These are phyloP conservation scores for Vitis labrusca DNA, from an alignment of 164 flowering plant genomes.

Conservation along the genomic window DNA sequence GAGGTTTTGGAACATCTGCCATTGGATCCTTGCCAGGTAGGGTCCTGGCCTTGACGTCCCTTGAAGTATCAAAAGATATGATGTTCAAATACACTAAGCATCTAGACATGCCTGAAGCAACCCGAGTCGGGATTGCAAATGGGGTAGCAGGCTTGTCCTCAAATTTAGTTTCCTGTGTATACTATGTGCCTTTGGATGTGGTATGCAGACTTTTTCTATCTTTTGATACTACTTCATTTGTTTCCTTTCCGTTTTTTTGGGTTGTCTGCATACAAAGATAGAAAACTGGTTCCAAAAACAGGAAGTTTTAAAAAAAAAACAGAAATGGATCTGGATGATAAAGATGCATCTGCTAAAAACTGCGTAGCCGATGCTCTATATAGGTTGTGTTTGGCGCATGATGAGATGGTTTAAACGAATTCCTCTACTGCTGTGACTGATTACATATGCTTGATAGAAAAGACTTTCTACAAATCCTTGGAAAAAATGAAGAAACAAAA, in stretches of 20 bases:
- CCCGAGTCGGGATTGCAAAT: slow-evolving; percentile 69
- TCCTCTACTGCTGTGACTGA: neutral
- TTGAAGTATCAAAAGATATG: slow-evolving; percentile 71
- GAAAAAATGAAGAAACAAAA: no score
- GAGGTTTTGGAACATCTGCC: slow-evolving; percentile 83
- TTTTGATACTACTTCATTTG: neutral
- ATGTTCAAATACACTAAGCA: slow-evolving; percentile 50
- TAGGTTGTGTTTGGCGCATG: neutral
- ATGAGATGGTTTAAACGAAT: neutral
- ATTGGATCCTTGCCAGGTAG: slow-evolving; percentile 81
- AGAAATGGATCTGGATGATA: no score
- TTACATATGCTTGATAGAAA: neutral
- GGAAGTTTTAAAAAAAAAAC: neutral
- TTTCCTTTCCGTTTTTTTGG: neutral
- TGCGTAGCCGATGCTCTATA: neutral
- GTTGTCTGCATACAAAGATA: neutral
- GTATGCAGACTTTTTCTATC: slow-evolving; percentile 31
- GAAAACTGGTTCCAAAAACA: neutral
- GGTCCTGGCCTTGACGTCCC: slow-evolving; percentile 62
- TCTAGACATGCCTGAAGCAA: slow-evolving; percentile 61
- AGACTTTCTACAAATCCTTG: no score
- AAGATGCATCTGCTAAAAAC: neutral
- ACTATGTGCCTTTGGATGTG: slow-evolving; percentile 88
- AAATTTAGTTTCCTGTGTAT: slow-evolving; percentile 54
- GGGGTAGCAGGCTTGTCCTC: slow-evolving; percentile 82